Evolutionary conservation across 768 basidiomycete species (phyloP).

Genomic region (Pisolithus tinctorius): DNA sequence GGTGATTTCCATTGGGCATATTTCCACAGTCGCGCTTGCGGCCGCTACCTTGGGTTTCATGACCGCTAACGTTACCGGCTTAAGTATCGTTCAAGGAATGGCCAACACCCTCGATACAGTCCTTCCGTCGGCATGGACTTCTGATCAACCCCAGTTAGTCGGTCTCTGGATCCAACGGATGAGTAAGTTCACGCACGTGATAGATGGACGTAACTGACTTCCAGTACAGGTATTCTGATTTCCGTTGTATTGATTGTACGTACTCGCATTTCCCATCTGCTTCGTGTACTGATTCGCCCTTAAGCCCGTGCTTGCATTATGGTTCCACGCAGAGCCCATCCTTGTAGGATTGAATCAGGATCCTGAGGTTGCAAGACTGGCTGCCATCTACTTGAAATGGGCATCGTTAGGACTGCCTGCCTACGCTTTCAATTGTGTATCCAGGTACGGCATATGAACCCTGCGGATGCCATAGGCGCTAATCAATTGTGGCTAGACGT

Average conservation of each 20-base stretch:
- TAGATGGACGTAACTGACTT: neutral
- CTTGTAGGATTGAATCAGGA: conserved; percentile 72
- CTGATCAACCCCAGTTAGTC: conserved; percentile 72
- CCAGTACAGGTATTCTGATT: conserved; percentile 49
- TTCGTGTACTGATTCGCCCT: neutral
- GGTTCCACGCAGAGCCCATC: conserved; percentile 78
- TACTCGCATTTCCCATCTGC: neutral
- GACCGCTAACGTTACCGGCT: conserved; percentile 52
- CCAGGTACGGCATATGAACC: conserved; percentile 28
- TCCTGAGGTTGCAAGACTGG: conserved; percentile 71
- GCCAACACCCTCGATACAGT: conserved; percentile 86
- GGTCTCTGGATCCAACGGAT: conserved; percentile 90
- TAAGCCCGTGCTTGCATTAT: conserved; percentile 56
- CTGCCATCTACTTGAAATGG: conserved; percentile 67
- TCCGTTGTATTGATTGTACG: conserved; percentile 51
- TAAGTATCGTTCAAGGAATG: conserved; percentile 77
- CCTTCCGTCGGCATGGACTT: conserved; percentile 93
- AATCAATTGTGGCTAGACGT: conserved; percentile 20
- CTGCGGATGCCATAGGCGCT: neutral
- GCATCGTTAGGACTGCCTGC: conserved; percentile 73
- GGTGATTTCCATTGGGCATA: conserved; percentile 86
- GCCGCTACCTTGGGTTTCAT: conserved; percentile 71
- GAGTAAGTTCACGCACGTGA: conserved; percentile 41
- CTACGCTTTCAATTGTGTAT: conserved; percentile 46
- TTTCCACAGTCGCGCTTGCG: conserved; percentile 85